A percentile compares a stretch with the other conserved stretches of the same genome.
These are phyloP conservation scores for Funneliformis geosporum DNA, from an alignment of 192 early-diverging fungal species.

Conservation along the genomic window DNA sequence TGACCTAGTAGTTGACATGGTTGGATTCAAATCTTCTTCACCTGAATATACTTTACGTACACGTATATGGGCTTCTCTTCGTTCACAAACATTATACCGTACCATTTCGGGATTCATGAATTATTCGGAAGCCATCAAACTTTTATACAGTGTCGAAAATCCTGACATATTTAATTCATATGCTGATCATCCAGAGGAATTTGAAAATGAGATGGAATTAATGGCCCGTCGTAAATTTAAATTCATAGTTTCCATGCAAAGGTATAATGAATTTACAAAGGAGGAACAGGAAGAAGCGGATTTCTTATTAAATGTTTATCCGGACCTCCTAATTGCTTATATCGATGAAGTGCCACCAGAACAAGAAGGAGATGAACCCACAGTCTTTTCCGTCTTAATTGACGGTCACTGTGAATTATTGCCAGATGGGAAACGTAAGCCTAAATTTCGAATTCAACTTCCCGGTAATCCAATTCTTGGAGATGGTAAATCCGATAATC, in stretches of 20 bases:
- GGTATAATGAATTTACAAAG: constrained; percentile 75
- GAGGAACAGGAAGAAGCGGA: constrained; percentile 75
- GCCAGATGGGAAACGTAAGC: constrained; percentile 72
- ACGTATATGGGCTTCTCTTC: constrained; percentile 85
- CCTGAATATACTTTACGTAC: constrained; percentile 84
- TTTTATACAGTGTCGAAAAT: constrained; percentile 77
- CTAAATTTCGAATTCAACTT: constrained; percentile 73
- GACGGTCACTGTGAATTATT: constrained; percentile 73
- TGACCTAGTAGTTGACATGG: constrained; percentile 76
- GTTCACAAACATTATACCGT: constrained; percentile 83
- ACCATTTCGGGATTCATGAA: constrained; percentile 89
- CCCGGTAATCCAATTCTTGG: constrained; percentile 87
- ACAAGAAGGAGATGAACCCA: constrained; percentile 59
- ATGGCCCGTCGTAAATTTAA: constrained; percentile 80
- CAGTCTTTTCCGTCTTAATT: constrained; percentile 68
- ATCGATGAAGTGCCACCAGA: constrained; percentile 68
- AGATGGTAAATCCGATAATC: constrained; percentile 90
- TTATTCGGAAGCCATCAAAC: constrained; percentile 80
- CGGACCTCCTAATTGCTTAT: constrained; percentile 79
- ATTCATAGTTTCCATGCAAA: constrained; percentile 84
- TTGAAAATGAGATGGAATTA: constrained; percentile 68
- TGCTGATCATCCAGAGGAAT: constrained; percentile 62
- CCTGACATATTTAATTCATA: constrained; percentile 72
- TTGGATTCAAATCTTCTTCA: constrained; percentile 79
- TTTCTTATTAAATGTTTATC: constrained; percentile 74